A percentile compares a stretch with the other conserved stretches of the same genome.
These are phyloP conservation scores for Phaseolus coccineus DNA, from an alignment of 331 rosid species.

Conservation along the genomic window DNA sequence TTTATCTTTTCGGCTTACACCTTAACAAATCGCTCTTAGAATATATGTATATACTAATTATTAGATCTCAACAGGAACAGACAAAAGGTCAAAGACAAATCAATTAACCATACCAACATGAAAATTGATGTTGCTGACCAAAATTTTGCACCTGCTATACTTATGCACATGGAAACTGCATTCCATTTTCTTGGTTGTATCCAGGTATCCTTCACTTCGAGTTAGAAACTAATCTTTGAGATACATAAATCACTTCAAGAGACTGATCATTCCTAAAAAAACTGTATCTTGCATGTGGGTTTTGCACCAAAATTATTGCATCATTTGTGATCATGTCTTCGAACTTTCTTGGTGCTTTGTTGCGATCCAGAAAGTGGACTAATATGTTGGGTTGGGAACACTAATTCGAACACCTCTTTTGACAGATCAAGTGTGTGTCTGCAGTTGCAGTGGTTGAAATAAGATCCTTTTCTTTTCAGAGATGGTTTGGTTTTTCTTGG, in stretches of 20 bases:
- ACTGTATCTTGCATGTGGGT: background rate
- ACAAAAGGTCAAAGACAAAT: conserved; percentile 7
- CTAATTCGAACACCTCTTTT: conserved; percentile 47
- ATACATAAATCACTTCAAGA: background rate
- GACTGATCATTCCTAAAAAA: background rate
- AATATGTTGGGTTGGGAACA: conserved; percentile 44
- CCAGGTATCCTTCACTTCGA: background rate
- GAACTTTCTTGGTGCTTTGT: conserved; percentile 51
- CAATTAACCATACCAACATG: background rate
- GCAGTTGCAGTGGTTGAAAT: conserved; percentile 2
- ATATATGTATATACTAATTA: background rate
- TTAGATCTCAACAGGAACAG: conserved; percentile 29
- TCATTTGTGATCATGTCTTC: conserved; percentile 42
- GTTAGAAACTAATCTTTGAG: background rate
- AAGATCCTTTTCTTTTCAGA: conserved; percentile 49
- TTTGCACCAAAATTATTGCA: conserved; percentile 27
- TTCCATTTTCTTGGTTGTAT: background rate
- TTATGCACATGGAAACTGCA: background rate
- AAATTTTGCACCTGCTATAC: conserved; percentile 14
- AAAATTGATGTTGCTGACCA: conserved; percentile 26
- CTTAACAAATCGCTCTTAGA: conserved; percentile 30
- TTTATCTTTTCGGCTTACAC: conserved; percentile 44
- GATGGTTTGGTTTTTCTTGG: conserved; percentile 55
- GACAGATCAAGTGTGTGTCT: conserved; percentile 48
- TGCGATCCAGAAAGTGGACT: conserved; percentile 16